phyloP scores from a whole-genome alignment of 2,329 filamentous ascomycete species.

The Xylaria sp. region DNA sequence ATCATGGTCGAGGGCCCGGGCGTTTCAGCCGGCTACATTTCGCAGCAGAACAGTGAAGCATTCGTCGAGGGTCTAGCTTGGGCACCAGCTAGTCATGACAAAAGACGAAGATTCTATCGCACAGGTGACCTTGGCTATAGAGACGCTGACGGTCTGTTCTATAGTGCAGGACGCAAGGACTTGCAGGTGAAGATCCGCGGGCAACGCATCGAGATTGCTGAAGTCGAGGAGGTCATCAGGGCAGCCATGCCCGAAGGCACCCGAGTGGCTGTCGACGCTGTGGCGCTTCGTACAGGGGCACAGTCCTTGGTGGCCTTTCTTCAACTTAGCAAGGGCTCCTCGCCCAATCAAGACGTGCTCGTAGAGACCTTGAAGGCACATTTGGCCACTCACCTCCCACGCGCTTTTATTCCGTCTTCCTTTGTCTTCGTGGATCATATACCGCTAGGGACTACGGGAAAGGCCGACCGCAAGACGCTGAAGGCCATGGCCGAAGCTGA shows the following conservation, averaged over 20 bases:
- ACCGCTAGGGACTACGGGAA: not conserved
- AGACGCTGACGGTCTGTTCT: slow-evolving; percentile 4
- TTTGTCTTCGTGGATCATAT: not conserved
- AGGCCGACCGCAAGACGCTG: not conserved
- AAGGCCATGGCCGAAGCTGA: not conserved
- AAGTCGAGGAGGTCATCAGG: not conserved
- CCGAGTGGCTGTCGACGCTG: not conserved
- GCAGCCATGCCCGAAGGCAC: not conserved
- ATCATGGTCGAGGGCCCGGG: not conserved
- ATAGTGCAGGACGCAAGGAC: not conserved
- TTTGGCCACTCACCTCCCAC: not conserved
- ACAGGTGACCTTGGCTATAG: not conserved
- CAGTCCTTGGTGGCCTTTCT: not conserved
- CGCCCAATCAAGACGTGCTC: not conserved
- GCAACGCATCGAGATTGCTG: not conserved
- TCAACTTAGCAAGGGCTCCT: not conserved
- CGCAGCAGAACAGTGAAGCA: not conserved
- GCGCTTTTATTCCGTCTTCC: not conserved
- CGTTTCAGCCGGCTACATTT: not conserved
- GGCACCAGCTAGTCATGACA: not conserved
- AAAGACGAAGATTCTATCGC: not conserved
- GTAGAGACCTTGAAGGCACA: not conserved
- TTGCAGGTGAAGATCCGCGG: not conserved
- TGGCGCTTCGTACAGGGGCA: not conserved
- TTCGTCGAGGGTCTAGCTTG: not conserved